Percentiles rank a stretch among this genome's conserved stretches.
phyloP scores from a whole-genome alignment of 306 rosid genomes.

The Prunus mume region DNA sequence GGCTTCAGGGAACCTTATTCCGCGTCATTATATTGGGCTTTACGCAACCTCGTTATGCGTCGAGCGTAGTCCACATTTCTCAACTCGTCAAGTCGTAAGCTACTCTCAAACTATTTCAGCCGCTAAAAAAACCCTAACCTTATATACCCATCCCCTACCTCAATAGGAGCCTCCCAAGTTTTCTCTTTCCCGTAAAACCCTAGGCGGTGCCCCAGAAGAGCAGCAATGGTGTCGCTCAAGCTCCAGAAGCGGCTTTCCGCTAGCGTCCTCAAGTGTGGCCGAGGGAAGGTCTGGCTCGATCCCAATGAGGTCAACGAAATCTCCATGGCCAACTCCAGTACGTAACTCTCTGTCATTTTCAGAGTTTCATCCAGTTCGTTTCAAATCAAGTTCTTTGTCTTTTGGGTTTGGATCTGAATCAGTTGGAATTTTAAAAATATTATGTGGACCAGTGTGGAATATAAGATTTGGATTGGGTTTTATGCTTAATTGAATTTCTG shows the following conservation, averaged over 20 bases:
- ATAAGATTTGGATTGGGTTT: neutral
- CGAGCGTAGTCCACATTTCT: neutral
- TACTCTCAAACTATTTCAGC: too few species aligned
- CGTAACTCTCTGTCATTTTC: slow-evolving; percentile 2
- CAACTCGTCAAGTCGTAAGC: neutral
- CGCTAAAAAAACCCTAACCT: neutral
- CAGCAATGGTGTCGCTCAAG: slow-evolving; percentile 82
- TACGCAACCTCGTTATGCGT: rapidly evolving
- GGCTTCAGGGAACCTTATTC: too few species aligned
- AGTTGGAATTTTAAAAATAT: neutral
- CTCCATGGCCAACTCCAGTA: slow-evolving; percentile 97
- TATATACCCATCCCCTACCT: neutral
- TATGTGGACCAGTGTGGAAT: neutral
- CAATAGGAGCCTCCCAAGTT: neutral
- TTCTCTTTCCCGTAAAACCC: slow-evolving; percentile 6
- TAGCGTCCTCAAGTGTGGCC: slow-evolving; percentile 91
- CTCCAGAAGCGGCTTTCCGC: slow-evolving; percentile 93
- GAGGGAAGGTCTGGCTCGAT: slow-evolving; percentile 95
- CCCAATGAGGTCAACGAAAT: slow-evolving; percentile 88
- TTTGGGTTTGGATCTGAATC: neutral
- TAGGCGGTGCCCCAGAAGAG: neutral
- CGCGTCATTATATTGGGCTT: neutral
- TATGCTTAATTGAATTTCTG: neutral
- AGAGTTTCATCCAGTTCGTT: neutral
- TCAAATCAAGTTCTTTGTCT: neutral